Conservation (phyloP, 2,329 filamentous ascomycete genomes). For the Xylaria arbuscula region DNA sequence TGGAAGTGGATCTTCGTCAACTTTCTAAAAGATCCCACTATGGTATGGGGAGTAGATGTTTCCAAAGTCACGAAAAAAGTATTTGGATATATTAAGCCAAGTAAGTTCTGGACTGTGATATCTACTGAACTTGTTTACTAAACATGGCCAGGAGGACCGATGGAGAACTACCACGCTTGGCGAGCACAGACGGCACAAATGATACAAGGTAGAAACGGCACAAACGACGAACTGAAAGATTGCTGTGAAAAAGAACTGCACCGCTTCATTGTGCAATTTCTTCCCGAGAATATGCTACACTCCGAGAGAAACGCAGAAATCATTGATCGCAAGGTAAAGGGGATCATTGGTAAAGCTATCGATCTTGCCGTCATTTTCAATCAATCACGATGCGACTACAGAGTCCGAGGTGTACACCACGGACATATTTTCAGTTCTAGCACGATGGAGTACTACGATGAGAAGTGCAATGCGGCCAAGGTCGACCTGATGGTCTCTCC, state of each 20-base stretch:
- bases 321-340: neutral
- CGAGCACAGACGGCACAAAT: slow-evolving; percentile 16
- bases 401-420: neutral
- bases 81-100: neutral
- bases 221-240: neutral
- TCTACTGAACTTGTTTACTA: neutral
- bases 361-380: slow-evolving; percentile 30
- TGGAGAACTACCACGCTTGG: slow-evolving; percentile 14
- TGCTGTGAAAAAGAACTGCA: neutral
- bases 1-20: neutral
- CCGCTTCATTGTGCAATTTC: neutral
- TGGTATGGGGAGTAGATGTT: neutral
- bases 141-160: slow-evolving; percentile 5
- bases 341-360: slow-evolving; percentile 20
- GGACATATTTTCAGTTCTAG: neutral
- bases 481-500: slow-evolving; percentile 26
- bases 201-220: neutral
- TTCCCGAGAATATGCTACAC: neutral
- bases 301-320: neutral
- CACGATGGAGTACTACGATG: slow-evolving; percentile 11
- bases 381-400: slow-evolving; percentile 19
- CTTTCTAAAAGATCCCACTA: neutral
- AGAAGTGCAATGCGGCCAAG: neutral
- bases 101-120: neutral
- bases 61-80: neutral